These are phyloP conservation scores for Epichloe sibirici DNA, from an alignment of 2,329 filamentous ascomycete species.

Conservation along the genomic window DNA sequence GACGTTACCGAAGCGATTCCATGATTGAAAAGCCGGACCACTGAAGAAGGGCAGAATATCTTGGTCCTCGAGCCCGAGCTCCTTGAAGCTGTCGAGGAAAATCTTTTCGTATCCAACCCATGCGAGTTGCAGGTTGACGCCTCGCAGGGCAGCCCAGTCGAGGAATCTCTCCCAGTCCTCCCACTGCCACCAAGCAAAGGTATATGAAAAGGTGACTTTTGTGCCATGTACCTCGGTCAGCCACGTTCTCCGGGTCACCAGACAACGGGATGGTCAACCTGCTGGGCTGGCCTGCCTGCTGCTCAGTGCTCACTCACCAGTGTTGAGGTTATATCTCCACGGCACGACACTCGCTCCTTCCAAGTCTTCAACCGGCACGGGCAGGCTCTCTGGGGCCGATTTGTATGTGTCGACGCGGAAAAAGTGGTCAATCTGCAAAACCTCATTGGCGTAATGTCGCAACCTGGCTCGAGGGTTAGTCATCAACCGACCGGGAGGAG, in stretches of 20 bases:
- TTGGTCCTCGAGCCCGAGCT: conserved; percentile 28
- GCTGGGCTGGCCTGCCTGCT: neutral
- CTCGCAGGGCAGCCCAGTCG: conserved; percentile 40
- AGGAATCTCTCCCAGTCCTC: conserved; percentile 39
- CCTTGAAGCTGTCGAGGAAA: conserved; percentile 33
- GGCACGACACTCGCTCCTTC: conserved; percentile 10
- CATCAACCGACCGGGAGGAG: neutral
- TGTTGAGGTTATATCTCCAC: conserved; percentile 35
- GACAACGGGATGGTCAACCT: neutral
- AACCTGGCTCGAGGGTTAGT: neutral
- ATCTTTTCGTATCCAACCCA: conserved; percentile 41
- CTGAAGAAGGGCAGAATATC: conserved; percentile 35
- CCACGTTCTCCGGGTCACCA: neutral
- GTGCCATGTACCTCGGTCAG: neutral
- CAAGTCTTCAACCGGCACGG: conserved; percentile 3
- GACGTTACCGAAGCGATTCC: conserved; percentile 43
- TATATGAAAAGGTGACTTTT: conserved; percentile 39
- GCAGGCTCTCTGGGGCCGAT: conserved; percentile 1
- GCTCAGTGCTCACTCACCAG: conserved; percentile 17
- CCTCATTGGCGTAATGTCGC: conserved; percentile 11
- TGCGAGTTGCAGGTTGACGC: conserved; percentile 37
- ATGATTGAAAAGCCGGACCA: conserved; percentile 38
- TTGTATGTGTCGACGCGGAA: conserved; percentile 8
- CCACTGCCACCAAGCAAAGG: conserved; percentile 38
- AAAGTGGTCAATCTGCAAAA: conserved; percentile 10